Conservation (phyloP, 2,329 filamentous ascomycete genomes). For the Epichloe brachyelytri region DNA sequence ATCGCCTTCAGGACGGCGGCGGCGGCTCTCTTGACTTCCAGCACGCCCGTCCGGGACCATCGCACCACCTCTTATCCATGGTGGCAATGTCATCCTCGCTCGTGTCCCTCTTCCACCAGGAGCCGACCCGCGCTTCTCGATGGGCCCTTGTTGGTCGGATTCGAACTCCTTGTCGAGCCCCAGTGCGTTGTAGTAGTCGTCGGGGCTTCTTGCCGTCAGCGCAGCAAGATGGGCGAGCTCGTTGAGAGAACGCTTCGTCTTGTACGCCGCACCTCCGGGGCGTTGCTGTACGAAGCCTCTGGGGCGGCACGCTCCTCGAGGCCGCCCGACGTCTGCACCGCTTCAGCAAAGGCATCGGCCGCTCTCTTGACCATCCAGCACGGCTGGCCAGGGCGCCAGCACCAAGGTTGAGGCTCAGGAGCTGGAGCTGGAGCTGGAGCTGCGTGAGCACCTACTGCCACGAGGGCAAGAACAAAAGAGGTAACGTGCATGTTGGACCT, state of each 20-base stretch:
- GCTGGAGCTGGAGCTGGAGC: background rate
- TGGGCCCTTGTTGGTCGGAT: conserved; percentile 6
- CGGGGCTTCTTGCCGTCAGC: conserved; percentile 16
- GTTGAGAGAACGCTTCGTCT: conserved; percentile 25
- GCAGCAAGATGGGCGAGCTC: conserved; percentile 26
- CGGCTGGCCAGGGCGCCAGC: conserved; percentile 15
- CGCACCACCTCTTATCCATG: conserved; percentile 16
- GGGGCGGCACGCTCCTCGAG: conserved; percentile 14
- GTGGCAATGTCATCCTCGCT: background rate
- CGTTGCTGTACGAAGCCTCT: conserved; percentile 17
- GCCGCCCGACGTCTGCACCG: conserved; percentile 14
- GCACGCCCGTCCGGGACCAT: conserved; percentile 13
- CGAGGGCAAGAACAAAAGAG: conserved; percentile 26
- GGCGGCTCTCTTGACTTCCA: conserved; percentile 25
- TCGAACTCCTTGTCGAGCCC: conserved; percentile 15
- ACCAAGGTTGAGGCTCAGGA: conserved; percentile 11
- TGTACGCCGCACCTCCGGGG: conserved; percentile 23
- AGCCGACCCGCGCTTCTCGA: conserved; percentile 12
- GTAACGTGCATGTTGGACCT: background rate
- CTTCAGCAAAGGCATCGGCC: conserved; percentile 9
- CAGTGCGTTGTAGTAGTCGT: conserved; percentile 21
- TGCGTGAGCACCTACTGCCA: conserved; percentile 24
- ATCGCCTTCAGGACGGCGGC: conserved; percentile 22
- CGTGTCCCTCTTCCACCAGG: conserved; percentile 19
- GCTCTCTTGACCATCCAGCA: conserved; percentile 16